Evolutionary conservation across 2,329 filamentous ascomycete species (phyloP), one percentile per base, ranked within the genome.

Genomic region (Fusarium brachygibbosum): DNA sequence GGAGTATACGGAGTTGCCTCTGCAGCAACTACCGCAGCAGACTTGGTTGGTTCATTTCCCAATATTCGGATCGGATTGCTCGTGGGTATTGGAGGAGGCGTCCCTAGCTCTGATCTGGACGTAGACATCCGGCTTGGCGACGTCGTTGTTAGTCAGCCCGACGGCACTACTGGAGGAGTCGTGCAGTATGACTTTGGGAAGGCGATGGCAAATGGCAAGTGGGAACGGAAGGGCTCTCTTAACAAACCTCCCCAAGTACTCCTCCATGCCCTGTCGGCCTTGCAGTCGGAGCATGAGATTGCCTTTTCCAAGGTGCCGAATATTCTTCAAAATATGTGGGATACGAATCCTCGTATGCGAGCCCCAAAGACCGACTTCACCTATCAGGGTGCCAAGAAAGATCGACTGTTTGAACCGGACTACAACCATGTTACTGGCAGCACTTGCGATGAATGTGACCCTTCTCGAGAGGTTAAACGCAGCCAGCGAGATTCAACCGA

Each of bases 51-150:
- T 0, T 69, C 70, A 2, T 37, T 76, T 4, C 68, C 72, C 5
- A 54, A 66, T 3, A 68, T 75, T 2, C 52, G 57, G 0, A 28
- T 75, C 17, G 68, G 63, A 1, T 37, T 75, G 2, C 13, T 75
- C 19, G 68, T 75, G 62, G 77, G 79, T 1, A 83, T 81, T 74
- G 86, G 85, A 2, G 86, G 88, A 1, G 75, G 53, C 1, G 38
- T 72, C 12, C 19, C 69, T 2, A 13, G 11, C 1, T 61, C 56
- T 1, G 11, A 28, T 9, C 46, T 57, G 3, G 75, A 77, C 11
- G 66, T 57, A 2, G 75, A 77, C 11, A 66, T 77, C 12, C 72
- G 74, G 1, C 68, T 77, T 0, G 75, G 76, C 1, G 76, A 77
- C 10, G 32, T 78, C 3, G 72, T 76, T 1, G 70, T 78, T 0